Percentiles rank a stretch among this genome's conserved stretches.
Conservation (phyloP, 768 basidiomycete species). For the Botryobasidium botryosum region DNA sequence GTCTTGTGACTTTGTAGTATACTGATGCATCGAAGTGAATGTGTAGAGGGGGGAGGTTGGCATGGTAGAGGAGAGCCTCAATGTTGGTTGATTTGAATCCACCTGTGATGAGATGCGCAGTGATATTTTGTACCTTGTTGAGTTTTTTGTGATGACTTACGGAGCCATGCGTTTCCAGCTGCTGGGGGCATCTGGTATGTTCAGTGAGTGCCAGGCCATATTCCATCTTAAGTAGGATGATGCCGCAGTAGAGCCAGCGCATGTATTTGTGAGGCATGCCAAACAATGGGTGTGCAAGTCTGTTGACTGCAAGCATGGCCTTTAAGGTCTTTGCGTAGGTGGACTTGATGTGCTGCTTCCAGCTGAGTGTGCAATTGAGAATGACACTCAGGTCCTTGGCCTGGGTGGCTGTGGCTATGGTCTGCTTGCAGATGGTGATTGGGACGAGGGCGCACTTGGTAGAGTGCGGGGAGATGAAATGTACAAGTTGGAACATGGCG, state of each 20-base stretch:
- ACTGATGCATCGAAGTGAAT: not conserved
- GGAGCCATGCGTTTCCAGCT: too few species aligned
- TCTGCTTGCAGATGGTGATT: not conserved
- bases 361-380: conserved; percentile 2
- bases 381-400: conserved; percentile 2
- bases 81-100: conserved; percentile 5
- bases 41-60: not conserved
- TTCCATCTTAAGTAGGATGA: not conserved
- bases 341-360: not conserved
- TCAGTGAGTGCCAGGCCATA: not conserved
- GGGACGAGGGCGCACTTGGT: not conserved
- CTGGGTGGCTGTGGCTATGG: not conserved
- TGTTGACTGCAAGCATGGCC: conserved; percentile 1
- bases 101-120: not conserved
- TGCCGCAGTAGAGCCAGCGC: not conserved
- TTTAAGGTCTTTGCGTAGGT: not conserved
- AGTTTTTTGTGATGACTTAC: not conserved
- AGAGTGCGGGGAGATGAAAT: conserved; percentile 1
- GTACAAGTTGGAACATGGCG: conserved; percentile 3
- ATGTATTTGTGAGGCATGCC: conserved; percentile 1
- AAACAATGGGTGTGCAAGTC: conserved; percentile 4
- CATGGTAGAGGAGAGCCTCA: not conserved
- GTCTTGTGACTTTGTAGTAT: conserved; percentile 2
- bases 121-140: conserved; percentile 1
- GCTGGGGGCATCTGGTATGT: not conserved